These are phyloP conservation scores for Cyclostephanos invisitatus DNA, from an alignment of 108 stramenopile species.

Conservation along the genomic window DNA sequence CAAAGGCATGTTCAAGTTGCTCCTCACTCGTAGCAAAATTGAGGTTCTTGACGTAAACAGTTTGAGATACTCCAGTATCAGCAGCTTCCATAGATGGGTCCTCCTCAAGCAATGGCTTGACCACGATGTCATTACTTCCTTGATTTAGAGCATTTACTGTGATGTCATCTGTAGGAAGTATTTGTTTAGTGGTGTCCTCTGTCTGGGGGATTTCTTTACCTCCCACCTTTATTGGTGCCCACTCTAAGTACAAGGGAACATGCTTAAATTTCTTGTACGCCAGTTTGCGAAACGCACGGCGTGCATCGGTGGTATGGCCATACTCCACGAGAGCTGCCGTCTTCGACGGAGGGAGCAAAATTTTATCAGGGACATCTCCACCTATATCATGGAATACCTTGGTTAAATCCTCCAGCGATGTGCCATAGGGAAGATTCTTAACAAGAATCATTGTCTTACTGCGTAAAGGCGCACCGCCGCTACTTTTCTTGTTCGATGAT, in stretches of 20 bases:
- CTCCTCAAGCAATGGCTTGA: conserved; percentile 39
- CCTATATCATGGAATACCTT: conserved; percentile 85
- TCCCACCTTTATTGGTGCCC: conserved; percentile 81
- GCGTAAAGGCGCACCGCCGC: conserved; percentile 45
- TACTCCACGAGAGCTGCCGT: conserved; percentile 94
- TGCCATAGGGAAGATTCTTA: conserved; percentile 95
- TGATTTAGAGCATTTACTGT: conserved; percentile 9
- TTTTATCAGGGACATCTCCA: conserved; percentile 61
- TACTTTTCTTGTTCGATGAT: conserved; percentile 29
- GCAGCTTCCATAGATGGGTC: conserved; percentile 41
- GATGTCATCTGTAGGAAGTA: conserved; percentile 3
- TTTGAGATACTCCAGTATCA: conserved; percentile 46
- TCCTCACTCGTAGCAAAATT: conserved; percentile 91
- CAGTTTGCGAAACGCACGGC: conserved; percentile 86
- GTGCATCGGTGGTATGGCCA: conserved; percentile 85
- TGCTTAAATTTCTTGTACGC: conserved; percentile 95
- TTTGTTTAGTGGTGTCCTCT: conserved; percentile 18
- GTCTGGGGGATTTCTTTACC: conserved; percentile 17
- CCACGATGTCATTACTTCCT: conserved; percentile 11
- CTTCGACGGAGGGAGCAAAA: conserved; percentile 87
- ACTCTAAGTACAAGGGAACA: conserved; percentile 97
- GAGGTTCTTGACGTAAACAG: conserved; percentile 96
- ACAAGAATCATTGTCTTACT: conserved; percentile 90
- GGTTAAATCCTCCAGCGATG: conserved; percentile 79
- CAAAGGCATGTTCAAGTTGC: conserved; percentile 65